phyloP scores from a whole-genome alignment of 257 asterid genomes.

The Solanum infundibuliforme region DNA sequence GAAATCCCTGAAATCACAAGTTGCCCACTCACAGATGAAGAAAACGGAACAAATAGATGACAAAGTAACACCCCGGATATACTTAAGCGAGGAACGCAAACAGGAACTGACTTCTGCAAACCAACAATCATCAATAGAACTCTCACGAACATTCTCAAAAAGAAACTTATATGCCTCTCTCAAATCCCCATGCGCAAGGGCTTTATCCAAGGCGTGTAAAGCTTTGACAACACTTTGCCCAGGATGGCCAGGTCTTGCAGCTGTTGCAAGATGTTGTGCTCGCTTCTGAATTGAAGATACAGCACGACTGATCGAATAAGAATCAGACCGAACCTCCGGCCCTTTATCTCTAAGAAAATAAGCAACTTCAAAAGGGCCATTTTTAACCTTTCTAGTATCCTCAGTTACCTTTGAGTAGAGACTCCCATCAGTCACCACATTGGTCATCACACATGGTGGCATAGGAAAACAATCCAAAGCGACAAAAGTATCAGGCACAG shows the following conservation, averaged over 20 bases:
- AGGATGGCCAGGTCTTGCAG: constrained; percentile 56
- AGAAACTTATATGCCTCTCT: constrained; percentile 49
- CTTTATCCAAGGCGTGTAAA: constrained; percentile 63
- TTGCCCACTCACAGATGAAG: constrained; percentile 96
- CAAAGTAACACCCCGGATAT: constrained; percentile 44
- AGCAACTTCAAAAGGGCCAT: constrained; percentile 39
- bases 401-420: constrained; percentile 58
- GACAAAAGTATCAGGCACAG: constrained; percentile 95
- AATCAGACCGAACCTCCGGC: constrained; percentile 47
- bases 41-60: constrained; percentile 67
- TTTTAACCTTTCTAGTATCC: constrained; percentile 54
- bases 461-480: constrained; percentile 89
- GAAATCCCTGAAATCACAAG: constrained; percentile 85
- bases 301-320: constrained; percentile 45
- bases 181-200: constrained; percentile 76
- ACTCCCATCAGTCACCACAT: constrained; percentile 61
- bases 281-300: constrained; percentile 81
- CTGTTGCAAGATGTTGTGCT: constrained; percentile 64
- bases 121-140: constrained; percentile 74
- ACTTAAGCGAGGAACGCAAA: constrained; percentile 68
- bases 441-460: constrained; percentile 53
- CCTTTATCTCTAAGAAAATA: constrained; percentile 42
- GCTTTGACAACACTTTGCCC: constrained; percentile 74
- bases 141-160: constrained; percentile 64
- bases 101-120: constrained; percentile 66